Evolutionary conservation across 768 basidiomycete species (phyloP).

Genomic region (Agaricus blazei): DNA sequence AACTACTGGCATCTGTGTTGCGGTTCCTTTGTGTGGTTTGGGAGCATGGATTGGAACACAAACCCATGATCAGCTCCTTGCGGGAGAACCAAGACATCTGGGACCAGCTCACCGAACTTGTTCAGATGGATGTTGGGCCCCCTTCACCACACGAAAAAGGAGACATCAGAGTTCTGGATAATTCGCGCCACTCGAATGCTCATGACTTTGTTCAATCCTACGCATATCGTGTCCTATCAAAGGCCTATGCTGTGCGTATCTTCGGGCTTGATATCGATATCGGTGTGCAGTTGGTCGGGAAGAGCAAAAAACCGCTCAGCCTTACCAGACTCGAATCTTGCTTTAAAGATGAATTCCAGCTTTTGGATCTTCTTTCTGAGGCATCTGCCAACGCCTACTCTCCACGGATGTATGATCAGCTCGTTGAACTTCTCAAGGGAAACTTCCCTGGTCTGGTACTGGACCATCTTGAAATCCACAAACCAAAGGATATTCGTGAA

Average conservation of each 20-base stretch:
- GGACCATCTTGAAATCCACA: constrained; percentile 58
- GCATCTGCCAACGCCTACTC: constrained; percentile 69
- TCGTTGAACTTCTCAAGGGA: constrained; percentile 42
- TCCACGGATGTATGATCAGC: constrained; percentile 62
- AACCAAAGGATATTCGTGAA: constrained; percentile 61
- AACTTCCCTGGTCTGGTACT: constrained; percentile 59
- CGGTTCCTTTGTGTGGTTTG: constrained; percentile 74
- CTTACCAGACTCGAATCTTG: constrained; percentile 50
- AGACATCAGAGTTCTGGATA: constrained; percentile 42
- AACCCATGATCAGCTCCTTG: constrained; percentile 46
- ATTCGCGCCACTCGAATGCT: constrained; percentile 44
- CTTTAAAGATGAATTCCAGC: constrained; percentile 58
- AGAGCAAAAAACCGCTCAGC: constrained; percentile 51
- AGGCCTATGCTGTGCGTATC: constrained; percentile 72
- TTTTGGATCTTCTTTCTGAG: constrained; percentile 63
- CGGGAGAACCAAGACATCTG: constrained; percentile 63
- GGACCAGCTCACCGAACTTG: constrained; percentile 59
- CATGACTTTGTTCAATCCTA: constrained; percentile 60
- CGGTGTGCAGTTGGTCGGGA: constrained; percentile 47
- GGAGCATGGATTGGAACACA: constrained; percentile 78
- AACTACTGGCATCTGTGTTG: constrained; percentile 67
- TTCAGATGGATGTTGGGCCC: constrained; percentile 67
- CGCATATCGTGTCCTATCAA: constrained; percentile 64
- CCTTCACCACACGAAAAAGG: constrained; percentile 62
- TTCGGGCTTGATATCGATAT: constrained; percentile 74